phyloP scores from a whole-genome alignment of 306 rosid species.

The Cotoneaster glaucophyllus region DNA sequence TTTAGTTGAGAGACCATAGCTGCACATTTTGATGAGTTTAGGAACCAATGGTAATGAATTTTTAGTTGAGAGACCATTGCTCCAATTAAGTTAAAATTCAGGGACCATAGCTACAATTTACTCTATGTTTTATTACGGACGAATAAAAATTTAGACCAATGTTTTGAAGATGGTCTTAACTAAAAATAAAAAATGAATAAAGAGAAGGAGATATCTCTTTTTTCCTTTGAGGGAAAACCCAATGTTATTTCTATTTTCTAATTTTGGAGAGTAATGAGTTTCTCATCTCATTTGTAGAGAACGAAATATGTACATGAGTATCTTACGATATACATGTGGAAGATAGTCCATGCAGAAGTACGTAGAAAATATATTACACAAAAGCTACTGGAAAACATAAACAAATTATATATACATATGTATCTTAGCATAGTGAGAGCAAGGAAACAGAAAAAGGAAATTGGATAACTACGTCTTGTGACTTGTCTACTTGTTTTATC shows the following conservation, averaged over 20 bases:
- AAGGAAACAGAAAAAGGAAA: neutral
- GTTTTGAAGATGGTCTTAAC: neutral
- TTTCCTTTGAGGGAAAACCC: neutral
- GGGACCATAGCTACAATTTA: too few relatives aligned
- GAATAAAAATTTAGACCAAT: neutral
- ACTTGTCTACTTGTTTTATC: neutral
- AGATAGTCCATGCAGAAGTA: neutral
- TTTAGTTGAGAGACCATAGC: too few relatives aligned
- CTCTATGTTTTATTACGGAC: too few relatives aligned
- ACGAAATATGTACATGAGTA: neutral
- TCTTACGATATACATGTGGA: neutral
- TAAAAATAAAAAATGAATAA: neutral
- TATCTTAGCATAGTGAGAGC: neutral
- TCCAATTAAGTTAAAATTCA: too few relatives aligned
- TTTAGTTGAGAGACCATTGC: too few relatives aligned
- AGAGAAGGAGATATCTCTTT: neutral
- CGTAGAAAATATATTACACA: neutral
- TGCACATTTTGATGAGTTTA: too few relatives aligned
- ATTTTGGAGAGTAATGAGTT: neutral
- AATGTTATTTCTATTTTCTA: neutral
- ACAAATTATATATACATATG: neutral
- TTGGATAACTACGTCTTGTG: neutral
- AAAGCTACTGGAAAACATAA: too few relatives aligned
- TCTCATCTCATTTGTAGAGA: neutral
- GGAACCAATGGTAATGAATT: too few relatives aligned